phyloP scores from a whole-genome alignment of 2,329 filamentous ascomycete genomes.

The Thielaviopsis punctulata region DNA sequence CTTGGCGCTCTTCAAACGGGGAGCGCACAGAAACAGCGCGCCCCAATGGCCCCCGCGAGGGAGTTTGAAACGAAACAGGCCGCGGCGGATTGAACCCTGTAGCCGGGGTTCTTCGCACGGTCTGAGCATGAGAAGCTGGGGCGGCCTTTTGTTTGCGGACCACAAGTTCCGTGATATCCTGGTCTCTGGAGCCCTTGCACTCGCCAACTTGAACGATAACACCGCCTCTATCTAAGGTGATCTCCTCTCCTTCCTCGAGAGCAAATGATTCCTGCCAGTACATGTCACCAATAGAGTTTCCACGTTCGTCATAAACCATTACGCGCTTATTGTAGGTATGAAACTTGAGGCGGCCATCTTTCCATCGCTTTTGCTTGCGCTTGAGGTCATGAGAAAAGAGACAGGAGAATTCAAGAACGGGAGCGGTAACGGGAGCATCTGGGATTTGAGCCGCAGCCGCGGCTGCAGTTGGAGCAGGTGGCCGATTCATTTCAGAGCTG shows the following conservation, averaged over 20 bases:
- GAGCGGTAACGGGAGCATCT: conserved; percentile 46
- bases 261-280: conserved; percentile 57
- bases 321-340: conserved; percentile 82
- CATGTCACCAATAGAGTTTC: conserved; percentile 68
- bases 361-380: conserved; percentile 82
- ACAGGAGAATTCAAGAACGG: conserved; percentile 67
- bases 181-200: conserved; percentile 51
- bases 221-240: conserved; percentile 58
- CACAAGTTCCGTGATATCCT: conserved; percentile 60
- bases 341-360: conserved; percentile 75
- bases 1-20: conserved; percentile 8
- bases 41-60: conserved; percentile 4
- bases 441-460: too few species aligned
- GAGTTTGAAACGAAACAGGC: conserved; percentile 1
- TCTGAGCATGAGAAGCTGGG: conserved; percentile 11
- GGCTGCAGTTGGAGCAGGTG: background rate
- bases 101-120: background rate
- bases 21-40: conserved; percentile 3
- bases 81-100: conserved; percentile 4
- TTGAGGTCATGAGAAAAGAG: conserved; percentile 74
- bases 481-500: background rate
- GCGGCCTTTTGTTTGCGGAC: conserved; percentile 34
- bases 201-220: conserved; percentile 70
- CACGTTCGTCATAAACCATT: conserved; percentile 74
- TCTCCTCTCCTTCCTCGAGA: conserved; percentile 67